A percentile compares a stretch with the other conserved stretches of the same genome.
These are phyloP conservation scores for Neonectria neomacrospora DNA, from an alignment of 2,329 filamentous ascomycete species.

Conservation along the genomic window DNA sequence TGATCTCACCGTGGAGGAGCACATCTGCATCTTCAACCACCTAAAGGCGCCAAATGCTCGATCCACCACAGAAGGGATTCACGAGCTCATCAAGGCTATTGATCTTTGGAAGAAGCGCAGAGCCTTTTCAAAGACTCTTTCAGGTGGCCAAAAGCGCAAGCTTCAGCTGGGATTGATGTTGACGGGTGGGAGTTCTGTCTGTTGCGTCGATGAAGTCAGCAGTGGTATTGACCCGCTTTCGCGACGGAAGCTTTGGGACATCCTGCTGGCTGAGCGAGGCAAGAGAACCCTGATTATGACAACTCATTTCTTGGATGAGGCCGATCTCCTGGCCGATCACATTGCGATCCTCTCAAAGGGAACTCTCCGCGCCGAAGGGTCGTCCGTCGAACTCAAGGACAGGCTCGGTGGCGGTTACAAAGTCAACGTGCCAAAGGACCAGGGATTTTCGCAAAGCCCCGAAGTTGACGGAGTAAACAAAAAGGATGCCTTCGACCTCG, in stretches of 20 bases:
- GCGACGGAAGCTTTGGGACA: conserved; percentile 92
- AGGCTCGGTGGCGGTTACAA: conserved; percentile 85
- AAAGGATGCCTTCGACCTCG: conserved; percentile 74
- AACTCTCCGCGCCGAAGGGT: conserved; percentile 81
- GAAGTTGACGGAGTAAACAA: conserved; percentile 67
- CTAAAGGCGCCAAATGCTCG: conserved; percentile 73
- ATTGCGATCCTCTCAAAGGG: conserved; percentile 91
- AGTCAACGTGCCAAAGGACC: conserved; percentile 75
- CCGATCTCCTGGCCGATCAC: conserved; percentile 87
- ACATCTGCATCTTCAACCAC: conserved; percentile 84
- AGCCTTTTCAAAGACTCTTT: conserved; percentile 80
- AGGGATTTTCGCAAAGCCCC: conserved; percentile 58
- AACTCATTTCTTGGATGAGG: conserved; percentile 94
- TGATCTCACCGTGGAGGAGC: conserved; percentile 85
- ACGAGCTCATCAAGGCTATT: conserved; percentile 73
- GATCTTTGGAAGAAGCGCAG: conserved; percentile 81
- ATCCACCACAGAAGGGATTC: conserved; percentile 69
- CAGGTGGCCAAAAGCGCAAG: conserved; percentile 92
- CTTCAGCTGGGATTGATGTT: conserved; percentile 96
- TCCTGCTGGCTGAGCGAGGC: conserved; percentile 85
- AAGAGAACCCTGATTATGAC: conserved; percentile 86
- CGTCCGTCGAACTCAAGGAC: conserved; percentile 87
- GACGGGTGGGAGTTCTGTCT: conserved; percentile 86
- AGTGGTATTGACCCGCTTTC: conserved; percentile 89
- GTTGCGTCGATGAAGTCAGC: conserved; percentile 91